phyloP scores from a whole-genome alignment of 2,329 filamentous ascomycete genomes.

The Diplocarpon rosae region DNA sequence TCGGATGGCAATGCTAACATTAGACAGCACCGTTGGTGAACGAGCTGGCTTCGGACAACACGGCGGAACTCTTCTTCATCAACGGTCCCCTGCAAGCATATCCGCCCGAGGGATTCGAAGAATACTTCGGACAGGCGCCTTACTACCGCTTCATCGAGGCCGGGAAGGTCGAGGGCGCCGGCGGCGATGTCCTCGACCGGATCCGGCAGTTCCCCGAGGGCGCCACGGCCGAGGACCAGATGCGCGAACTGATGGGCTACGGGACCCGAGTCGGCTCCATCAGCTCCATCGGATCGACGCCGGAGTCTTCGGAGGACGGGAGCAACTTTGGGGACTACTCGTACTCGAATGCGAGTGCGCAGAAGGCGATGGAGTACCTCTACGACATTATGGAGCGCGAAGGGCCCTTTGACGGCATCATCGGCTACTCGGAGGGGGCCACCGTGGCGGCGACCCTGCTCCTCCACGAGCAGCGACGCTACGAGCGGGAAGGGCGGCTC shows the following conservation, averaged over 20 bases:
- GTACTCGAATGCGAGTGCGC: constrained; percentile 13
- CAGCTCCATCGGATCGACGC: not conserved
- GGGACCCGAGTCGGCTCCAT: too few relatives aligned
- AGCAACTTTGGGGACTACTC: constrained; percentile 2
- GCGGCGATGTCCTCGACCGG: constrained; percentile 22
- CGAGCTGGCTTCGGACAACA: constrained; percentile 35
- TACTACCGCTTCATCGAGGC: constrained; percentile 45
- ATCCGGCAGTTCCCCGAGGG: constrained; percentile 24
- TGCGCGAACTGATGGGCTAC: constrained; percentile 19
- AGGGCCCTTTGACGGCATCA: constrained; percentile 40
- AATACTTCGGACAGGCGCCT: constrained; percentile 45
- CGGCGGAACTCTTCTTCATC: constrained; percentile 40
- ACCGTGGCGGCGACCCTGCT: constrained; percentile 43
- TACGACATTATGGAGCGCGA: constrained; percentile 36
- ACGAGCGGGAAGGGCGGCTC: constrained; percentile 25
- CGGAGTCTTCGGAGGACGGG: constrained; percentile 8
- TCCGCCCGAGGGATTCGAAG: constrained; percentile 42
- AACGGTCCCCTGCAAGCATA: constrained; percentile 38
- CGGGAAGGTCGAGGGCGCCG: constrained; percentile 26
- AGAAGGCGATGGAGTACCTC: constrained; percentile 26
- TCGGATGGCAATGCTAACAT: constrained; percentile 4
- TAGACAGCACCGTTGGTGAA: constrained; percentile 36
- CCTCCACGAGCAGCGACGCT: constrained; percentile 37
- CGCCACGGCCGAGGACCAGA: constrained; percentile 22
- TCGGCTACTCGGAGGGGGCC: constrained; percentile 52